A percentile compares a stretch with the other conserved stretches of the same genome.
phyloP scores from a whole-genome alignment of 108 stramenopile species.

The Skeletonema grethae region DNA sequence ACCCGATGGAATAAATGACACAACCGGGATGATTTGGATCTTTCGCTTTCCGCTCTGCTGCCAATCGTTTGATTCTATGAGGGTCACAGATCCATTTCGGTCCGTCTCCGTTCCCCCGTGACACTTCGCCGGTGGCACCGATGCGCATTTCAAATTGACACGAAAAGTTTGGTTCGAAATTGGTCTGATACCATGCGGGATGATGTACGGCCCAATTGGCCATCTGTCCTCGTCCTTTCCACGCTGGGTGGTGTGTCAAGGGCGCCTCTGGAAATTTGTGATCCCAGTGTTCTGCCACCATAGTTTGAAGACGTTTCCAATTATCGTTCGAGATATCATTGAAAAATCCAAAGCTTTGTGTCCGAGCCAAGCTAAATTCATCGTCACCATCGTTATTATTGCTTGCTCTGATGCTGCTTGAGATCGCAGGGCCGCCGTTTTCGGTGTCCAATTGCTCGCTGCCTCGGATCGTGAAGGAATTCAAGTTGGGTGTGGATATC shows the following conservation, averaged over 20 bases:
- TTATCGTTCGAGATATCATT: neutral
- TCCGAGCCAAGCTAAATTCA: neutral
- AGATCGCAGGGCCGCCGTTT: no score
- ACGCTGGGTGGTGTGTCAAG: neutral
- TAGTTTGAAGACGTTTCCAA: neutral
- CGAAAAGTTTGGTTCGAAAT: constrained; percentile 53
- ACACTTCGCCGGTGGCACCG: neutral
- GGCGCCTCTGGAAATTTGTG: neutral
- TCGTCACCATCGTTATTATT: neutral
- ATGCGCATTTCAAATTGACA: constrained; percentile 31
- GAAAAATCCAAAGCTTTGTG: constrained; percentile 11
- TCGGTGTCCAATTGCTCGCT: no score
- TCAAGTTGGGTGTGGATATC: no score
- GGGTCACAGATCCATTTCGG: constrained; percentile 62
- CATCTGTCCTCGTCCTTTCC: neutral
- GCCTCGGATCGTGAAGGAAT: no score
- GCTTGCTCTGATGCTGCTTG: neutral
- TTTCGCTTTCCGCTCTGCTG: neutral
- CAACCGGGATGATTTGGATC: constrained; percentile 34
- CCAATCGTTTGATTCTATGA: constrained; percentile 30
- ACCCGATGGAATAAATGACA: constrained; percentile 49
- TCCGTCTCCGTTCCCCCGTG: constrained; percentile 22
- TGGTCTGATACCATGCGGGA: constrained; percentile 32
- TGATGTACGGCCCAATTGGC: neutral
- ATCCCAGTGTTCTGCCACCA: neutral